Base-by-base conservation (phyloP, 2,329 filamentous ascomycete species). In the Chaetoscypha palmicola region DNA sequence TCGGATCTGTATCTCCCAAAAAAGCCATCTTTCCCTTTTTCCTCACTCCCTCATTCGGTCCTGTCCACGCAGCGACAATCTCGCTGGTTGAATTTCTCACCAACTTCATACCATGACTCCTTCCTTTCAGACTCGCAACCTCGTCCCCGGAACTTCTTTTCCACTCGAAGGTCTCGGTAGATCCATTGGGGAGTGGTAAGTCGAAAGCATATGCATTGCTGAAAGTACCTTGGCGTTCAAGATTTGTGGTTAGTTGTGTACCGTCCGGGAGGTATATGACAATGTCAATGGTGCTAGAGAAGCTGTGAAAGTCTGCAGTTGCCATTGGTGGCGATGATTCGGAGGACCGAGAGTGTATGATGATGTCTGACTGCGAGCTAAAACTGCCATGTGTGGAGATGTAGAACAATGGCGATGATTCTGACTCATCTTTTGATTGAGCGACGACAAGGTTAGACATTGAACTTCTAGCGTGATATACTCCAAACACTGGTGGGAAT, bases 11-110 rank as follows among this genome's bases (percentile, higher is more conserved):
- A 14, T 30, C 38, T 14, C 19, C 26, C 7, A 57, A 3, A 23
- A 54, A 55, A 2, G 26, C 45, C 48, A 57, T 48, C 43, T 51
- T 54, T 17, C 52, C 53, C 30, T 48, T 50, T 34, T 54, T 55
- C 14, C 40, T 48, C n/a, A 20, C 21, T 19, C 51, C 46, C 16
- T 38, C 14, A 20, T 30, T 46, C 23, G 51, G 43, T 30, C 26
- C 23, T 24, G 49, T 44, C 50, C 52, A 57, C 9, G 40, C 50
- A 3, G 53, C 54, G 9, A 55, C 46, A 2, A 50, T 45, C 24
- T 53, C 38, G 2, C 48, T 49, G 3, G 40, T 50, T 4, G 17
- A 37, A 8, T 42, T 30, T 17, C 50, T 40, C 2, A 53, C 48
- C 11, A 50, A 38, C 39, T 55, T 55, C 48, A 47, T 48, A 2